Conservation (phyloP, 192 early-diverging fungal genomes). For the Coemansia sp. region DNA sequence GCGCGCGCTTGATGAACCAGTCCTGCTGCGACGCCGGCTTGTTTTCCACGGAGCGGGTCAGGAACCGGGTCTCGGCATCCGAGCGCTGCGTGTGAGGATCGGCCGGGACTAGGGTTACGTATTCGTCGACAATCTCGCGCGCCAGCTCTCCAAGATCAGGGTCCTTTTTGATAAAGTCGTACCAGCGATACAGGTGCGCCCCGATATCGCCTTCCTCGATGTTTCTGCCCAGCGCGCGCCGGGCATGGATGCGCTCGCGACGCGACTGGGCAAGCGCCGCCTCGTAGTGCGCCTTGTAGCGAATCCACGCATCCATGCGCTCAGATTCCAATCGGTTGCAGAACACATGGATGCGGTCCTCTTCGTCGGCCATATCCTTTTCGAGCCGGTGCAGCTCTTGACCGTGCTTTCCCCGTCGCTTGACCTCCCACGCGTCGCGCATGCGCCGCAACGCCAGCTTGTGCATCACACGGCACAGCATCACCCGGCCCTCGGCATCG, state of each 20-base stretch:
- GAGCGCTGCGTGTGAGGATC: slow-evolving; percentile 31
- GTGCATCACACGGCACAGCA: slow-evolving; percentile 46
- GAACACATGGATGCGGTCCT: slow-evolving; percentile 40
- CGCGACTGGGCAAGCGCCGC: slow-evolving; percentile 19
- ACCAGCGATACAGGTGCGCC: slow-evolving; percentile 29
- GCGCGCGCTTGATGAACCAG: slow-evolving; percentile 48
- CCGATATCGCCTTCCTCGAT: slow-evolving; percentile 19
- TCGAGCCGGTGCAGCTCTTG: slow-evolving; percentile 32
- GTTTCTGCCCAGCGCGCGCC: slow-evolving; percentile 31
- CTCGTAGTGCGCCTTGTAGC: slow-evolving; percentile 22
- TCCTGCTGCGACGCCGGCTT: slow-evolving; percentile 32
- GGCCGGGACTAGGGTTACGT: slow-evolving; percentile 41
- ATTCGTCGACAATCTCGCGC: slow-evolving; percentile 30
- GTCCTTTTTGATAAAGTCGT: slow-evolving; percentile 35
- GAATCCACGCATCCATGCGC: slow-evolving; percentile 30
- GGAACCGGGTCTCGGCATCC: slow-evolving; percentile 36
- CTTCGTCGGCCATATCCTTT: slow-evolving; percentile 33
- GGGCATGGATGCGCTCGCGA: slow-evolving; percentile 25
- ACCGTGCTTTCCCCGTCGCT: slow-evolving; percentile 38
- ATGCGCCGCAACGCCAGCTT: slow-evolving; percentile 45
- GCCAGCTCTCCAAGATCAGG: slow-evolving; percentile 37
- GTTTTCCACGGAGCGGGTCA: slow-evolving; percentile 24
- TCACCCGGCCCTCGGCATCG: slow-evolving; percentile 37
- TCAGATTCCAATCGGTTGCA: slow-evolving; percentile 43
- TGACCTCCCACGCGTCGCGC: slow-evolving; percentile 21